A percentile compares a stretch with the other conserved stretches of the same genome.
phyloP scores from a whole-genome alignment of 164 flowering plant species.

The Pachysandra terminalis region DNA sequence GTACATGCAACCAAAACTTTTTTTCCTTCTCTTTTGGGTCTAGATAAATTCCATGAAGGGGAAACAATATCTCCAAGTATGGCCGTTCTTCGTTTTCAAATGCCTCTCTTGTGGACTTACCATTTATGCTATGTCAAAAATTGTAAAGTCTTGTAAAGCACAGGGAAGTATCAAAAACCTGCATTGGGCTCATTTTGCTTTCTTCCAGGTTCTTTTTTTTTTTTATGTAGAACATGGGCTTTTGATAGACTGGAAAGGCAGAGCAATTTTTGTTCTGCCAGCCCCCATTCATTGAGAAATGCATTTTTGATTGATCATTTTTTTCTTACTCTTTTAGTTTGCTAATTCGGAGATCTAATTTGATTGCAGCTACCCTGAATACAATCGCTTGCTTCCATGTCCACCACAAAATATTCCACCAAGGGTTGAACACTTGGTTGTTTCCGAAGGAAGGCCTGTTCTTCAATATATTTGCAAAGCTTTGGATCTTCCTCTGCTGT shows the following conservation, averaged over 20 bases:
- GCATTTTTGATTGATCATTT: background rate
- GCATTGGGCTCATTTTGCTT: background rate
- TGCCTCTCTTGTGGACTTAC: background rate
- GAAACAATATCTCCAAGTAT: background rate
- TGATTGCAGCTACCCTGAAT: slow-evolving; percentile 57
- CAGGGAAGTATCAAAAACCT: background rate
- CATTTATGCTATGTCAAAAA: no score
- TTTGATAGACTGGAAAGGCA: background rate
- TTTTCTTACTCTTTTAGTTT: background rate
- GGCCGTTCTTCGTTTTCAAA: background rate
- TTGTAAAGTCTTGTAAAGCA: background rate
- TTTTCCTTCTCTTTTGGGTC: background rate
- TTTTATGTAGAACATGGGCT: no score
- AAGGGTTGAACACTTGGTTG: slow-evolving; percentile 88
- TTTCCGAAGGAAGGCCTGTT: slow-evolving; percentile 74
- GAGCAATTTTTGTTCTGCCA: background rate
- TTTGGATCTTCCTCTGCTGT: slow-evolving; percentile 81
- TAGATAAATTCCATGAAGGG: background rate
- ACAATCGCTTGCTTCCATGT: slow-evolving; percentile 84
- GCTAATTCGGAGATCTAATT: slow-evolving; percentile 2
- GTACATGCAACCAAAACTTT: background rate
- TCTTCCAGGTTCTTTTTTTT: background rate
- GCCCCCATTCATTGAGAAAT: no score
- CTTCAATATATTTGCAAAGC: slow-evolving; percentile 58
- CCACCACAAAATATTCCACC: slow-evolving; percentile 60